Percentiles rank a stretch among this genome's conserved stretches.
phyloP scores from a whole-genome alignment of 1,139 yeast genomes.

The Yamadazyma epiphylla region DNA sequence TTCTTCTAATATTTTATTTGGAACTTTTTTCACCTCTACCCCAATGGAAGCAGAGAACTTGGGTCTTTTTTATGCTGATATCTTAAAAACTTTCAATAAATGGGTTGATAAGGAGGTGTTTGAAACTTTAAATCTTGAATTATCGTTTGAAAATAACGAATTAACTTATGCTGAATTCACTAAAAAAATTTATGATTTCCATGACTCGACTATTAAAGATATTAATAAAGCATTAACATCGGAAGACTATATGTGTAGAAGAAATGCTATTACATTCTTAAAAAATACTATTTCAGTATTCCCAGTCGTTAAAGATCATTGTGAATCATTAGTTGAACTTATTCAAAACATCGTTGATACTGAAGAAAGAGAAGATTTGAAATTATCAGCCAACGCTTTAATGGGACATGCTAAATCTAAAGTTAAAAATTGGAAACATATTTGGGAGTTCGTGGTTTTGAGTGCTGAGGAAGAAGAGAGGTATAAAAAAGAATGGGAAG shows the following conservation, averaged over 20 bases:
- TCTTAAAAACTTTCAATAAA: conserved; percentile 43
- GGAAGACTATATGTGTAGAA: conserved; percentile 72
- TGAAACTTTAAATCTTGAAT: conserved; percentile 4
- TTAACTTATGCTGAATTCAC: conserved; percentile 36
- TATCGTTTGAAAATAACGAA: too few species aligned
- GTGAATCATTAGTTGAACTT: conserved; percentile 47
- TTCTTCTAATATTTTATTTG: conserved; percentile 46
- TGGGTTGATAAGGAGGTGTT: conserved; percentile 35
- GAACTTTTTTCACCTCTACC: conserved; percentile 68
- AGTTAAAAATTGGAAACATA: conserved; percentile 51
- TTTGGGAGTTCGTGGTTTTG: conserved; percentile 55
- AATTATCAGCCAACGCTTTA: conserved; percentile 73
- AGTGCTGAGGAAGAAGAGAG: conserved; percentile 25
- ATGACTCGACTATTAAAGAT: conserved; percentile 44
- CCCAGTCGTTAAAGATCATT: conserved; percentile 69
- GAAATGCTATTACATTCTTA: conserved; percentile 76
- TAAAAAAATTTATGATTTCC: conserved; percentile 51
- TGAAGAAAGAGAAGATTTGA: conserved; percentile 79
- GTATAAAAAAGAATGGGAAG: conserved; percentile 18
- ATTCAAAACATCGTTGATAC: conserved; percentile 45
- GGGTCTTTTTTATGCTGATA: conserved; percentile 66
- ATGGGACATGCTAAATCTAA: conserved; percentile 67
- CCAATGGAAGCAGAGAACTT: conserved; percentile 78
- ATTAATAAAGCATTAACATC: conserved; percentile 48
- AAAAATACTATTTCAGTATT: conserved; percentile 63